These are phyloP conservation scores for Ambrosia hybrid DNA, from an alignment of 140 eudicot species.

Conservation along the genomic window DNA sequence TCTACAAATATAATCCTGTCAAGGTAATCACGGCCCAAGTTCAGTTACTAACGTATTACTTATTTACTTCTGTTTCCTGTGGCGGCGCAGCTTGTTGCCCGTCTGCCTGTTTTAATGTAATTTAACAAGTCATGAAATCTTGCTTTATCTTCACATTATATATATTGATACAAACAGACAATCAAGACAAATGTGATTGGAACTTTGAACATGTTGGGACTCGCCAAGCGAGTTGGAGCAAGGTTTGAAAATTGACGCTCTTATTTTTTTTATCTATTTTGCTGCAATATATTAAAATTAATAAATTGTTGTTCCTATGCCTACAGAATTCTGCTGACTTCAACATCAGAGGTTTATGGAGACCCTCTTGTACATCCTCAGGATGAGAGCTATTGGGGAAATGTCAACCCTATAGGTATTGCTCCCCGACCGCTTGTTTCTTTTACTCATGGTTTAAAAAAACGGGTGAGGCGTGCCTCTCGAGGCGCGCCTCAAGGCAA, in stretches of 20 bases:
- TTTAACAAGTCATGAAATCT: too few species aligned
- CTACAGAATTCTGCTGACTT: slow-evolving; percentile 80
- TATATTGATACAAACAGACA: slow-evolving; percentile 50
- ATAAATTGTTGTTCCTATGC: slow-evolving; percentile 3
- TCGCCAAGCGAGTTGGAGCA: slow-evolving; percentile 98
- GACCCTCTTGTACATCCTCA: slow-evolving; percentile 99
- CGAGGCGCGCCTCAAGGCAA: too few species aligned
- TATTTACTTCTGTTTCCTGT: background rate
- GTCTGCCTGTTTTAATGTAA: too few species aligned
- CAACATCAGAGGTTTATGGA: slow-evolving; percentile 97
- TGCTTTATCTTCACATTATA: slow-evolving; percentile 11
- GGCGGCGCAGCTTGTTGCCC: too few species aligned
- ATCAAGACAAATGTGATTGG: slow-evolving; percentile 98
- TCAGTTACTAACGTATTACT: slow-evolving; percentile 3
- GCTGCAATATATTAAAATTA: background rate
- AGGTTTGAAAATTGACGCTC: slow-evolving; percentile 44
- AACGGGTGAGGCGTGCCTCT: too few species aligned
- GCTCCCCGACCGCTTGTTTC: background rate
- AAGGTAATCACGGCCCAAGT: slow-evolving; percentile 47
- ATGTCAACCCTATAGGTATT: slow-evolving; percentile 92
- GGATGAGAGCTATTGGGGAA: slow-evolving; percentile 94
- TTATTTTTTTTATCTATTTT: background rate
- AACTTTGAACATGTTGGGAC: slow-evolving; percentile 96
- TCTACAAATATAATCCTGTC: slow-evolving; percentile 96
- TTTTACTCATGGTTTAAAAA: too few species aligned